A percentile compares a stretch with the other conserved stretches of the same genome.
Conservation (phyloP, 441 rosid species). For the Erodium moschatum region DNA sequence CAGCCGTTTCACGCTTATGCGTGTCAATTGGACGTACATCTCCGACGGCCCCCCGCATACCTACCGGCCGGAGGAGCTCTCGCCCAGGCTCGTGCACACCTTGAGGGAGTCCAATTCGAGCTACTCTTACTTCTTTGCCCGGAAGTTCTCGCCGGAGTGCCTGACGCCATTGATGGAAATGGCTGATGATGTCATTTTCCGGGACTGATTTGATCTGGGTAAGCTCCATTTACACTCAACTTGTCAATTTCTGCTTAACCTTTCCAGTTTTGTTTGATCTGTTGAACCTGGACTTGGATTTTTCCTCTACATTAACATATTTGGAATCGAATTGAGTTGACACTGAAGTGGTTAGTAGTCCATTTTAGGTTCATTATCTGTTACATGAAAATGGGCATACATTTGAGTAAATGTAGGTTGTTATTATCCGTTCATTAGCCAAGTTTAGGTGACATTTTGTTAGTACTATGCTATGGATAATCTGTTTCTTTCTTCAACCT, state of each 20-base stretch:
- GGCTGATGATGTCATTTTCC: slow-evolving; percentile 62
- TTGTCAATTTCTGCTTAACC: too few species aligned
- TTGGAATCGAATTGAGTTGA: background rate
- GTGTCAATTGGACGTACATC: slow-evolving; percentile 73
- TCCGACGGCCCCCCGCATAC: slow-evolving; percentile 73
- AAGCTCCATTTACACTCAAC: background rate
- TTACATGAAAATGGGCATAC: background rate
- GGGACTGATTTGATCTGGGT: slow-evolving; percentile 38
- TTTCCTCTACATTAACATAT: background rate
- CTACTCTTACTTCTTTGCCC: slow-evolving; percentile 63
- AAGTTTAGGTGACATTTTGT: background rate
- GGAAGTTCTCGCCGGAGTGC: slow-evolving; percentile 81
- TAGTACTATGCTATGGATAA: too few species aligned
- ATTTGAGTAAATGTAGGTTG: background rate
- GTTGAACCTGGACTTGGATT: background rate
- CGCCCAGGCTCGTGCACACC: slow-evolving; percentile 39
- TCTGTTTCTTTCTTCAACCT: too few species aligned
- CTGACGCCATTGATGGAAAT: slow-evolving; percentile 64
- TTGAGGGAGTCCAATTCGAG: slow-evolving; percentile 60
- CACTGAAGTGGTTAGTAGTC: background rate
- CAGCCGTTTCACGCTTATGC: slow-evolving; percentile 45
- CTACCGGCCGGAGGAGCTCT: slow-evolving; percentile 47
- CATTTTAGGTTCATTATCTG: too few species aligned
- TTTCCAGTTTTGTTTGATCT: background rate
- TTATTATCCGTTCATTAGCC: background rate